Conservation (phyloP, 441 rosid genomes). For the Viola pubescens region DNA sequence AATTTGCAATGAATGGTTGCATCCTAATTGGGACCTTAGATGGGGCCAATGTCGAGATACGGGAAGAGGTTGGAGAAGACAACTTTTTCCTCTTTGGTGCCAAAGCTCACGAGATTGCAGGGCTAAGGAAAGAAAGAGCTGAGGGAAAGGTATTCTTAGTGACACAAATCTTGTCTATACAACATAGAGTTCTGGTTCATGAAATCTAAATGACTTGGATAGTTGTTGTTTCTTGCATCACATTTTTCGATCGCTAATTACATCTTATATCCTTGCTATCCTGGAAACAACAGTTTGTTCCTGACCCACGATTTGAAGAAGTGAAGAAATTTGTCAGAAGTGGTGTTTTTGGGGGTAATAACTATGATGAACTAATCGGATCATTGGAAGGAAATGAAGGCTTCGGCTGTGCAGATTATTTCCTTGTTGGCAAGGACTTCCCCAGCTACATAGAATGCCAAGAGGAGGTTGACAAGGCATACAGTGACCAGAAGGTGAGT, state of each 20-base stretch:
- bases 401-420: constrained; percentile 79
- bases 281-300: constrained; percentile 49
- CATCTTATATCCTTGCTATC: constrained; percentile 11
- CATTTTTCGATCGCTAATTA: not conserved
- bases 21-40: constrained; percentile 86
- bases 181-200: not conserved
- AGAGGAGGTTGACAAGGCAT: constrained; percentile 77
- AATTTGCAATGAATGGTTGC: constrained; percentile 96
- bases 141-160: constrained; percentile 60
- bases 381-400: constrained; percentile 93
- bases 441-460: constrained; percentile 89
- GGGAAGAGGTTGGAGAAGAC: constrained; percentile 88
- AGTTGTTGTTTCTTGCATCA: not conserved
- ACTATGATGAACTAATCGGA: constrained; percentile 66
- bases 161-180: not conserved
- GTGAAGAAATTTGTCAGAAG: constrained; percentile 59
- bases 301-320: constrained; percentile 83
- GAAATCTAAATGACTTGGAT: not conserved
- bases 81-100: constrained; percentile 97
- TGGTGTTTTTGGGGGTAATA: constrained; percentile 67
- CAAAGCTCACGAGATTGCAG: constrained; percentile 67
- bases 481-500: constrained; percentile 59
- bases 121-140: constrained; percentile 77
- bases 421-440: constrained; percentile 94
- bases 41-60: constrained; percentile 95